Percentiles rank a stretch among this genome's conserved stretches.
These are phyloP conservation scores for Cystoisospora suis DNA, from an alignment of 169 alveolate genomes.

Conservation along the genomic window DNA sequence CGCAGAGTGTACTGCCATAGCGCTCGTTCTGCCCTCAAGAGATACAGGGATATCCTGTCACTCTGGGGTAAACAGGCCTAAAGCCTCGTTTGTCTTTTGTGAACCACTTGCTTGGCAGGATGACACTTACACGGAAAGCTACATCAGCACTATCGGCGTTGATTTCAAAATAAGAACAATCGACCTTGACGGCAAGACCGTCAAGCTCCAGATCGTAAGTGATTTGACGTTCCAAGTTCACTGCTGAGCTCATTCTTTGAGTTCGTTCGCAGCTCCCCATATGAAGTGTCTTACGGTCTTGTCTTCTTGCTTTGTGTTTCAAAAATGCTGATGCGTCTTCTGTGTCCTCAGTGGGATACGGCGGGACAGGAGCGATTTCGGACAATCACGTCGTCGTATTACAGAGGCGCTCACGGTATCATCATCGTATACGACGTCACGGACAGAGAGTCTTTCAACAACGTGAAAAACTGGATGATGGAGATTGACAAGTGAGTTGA, in stretches of 20 bases:
- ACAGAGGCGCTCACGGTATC: conserved; percentile 97
- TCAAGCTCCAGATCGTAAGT: conserved; percentile 90
- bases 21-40: too few species aligned
- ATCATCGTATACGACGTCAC: conserved; percentile 92
- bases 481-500: conserved; percentile 58
- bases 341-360: conserved; percentile 89
- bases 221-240: neutral
- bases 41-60: too few species aligned
- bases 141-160: conserved; percentile 92
- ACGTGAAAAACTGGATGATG: conserved; percentile 57
- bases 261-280: neutral
- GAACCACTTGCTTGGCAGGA: conserved; percentile 77
- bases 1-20: too few species aligned
- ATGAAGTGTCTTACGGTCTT: neutral
- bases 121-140: conserved; percentile 88
- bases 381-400: conserved; percentile 91
- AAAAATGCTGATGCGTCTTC: neutral
- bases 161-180: conserved; percentile 91
- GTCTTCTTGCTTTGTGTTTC: too few species aligned
- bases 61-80: too few species aligned
- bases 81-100: too few species aligned
- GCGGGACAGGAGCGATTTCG: conserved; percentile 98
- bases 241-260: neutral
- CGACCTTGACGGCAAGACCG: conserved; percentile 90
- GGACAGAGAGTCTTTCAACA: conserved; percentile 44